Conservation (phyloP, 2,329 filamentous ascomycete genomes). For the Tolypocladium pustulatum region DNA sequence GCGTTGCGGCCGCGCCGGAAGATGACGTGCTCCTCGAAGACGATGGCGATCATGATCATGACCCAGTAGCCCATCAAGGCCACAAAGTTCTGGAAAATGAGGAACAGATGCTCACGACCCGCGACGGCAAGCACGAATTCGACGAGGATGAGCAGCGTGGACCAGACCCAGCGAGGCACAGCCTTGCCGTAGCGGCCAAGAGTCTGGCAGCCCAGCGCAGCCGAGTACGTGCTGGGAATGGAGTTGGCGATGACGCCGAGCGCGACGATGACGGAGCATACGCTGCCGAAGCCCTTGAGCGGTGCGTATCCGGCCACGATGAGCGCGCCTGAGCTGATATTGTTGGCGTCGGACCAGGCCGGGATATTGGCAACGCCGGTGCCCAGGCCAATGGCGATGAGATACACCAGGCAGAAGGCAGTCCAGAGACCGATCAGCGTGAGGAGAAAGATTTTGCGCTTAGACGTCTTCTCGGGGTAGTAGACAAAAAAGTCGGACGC, state of each 20-base stretch:
- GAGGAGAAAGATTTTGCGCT: slow-evolving; percentile 54
- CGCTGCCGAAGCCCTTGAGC: slow-evolving; percentile 44
- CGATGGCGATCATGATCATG: slow-evolving; percentile 37
- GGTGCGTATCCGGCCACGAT: slow-evolving; percentile 44
- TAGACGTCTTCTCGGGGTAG: slow-evolving; percentile 52
- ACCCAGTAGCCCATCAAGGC: slow-evolving; percentile 46
- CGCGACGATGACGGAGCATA: slow-evolving; percentile 44
- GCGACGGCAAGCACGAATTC: slow-evolving; percentile 45
- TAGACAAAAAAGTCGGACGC: slow-evolving; percentile 76
- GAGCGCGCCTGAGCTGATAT: slow-evolving; percentile 42
- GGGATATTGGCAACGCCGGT: slow-evolving; percentile 38
- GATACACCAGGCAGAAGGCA: slow-evolving; percentile 57
- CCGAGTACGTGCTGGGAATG: slow-evolving; percentile 44
- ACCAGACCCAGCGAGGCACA: slow-evolving; percentile 44
- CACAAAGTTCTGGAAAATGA: slow-evolving; percentile 42
- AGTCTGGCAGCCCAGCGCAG: slow-evolving; percentile 49
- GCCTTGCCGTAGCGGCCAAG: slow-evolving; percentile 40
- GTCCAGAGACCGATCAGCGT: slow-evolving; percentile 57
- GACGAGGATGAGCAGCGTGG: slow-evolving; percentile 40
- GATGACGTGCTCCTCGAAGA: slow-evolving; percentile 32
- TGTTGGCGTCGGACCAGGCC: slow-evolving; percentile 40
- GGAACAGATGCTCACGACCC: slow-evolving; percentile 42
- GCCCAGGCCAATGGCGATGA: slow-evolving; percentile 41
- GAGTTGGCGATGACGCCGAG: slow-evolving; percentile 46
- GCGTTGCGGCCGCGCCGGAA: slow-evolving; percentile 26